Evolutionary conservation across 2,329 filamentous ascomycete species (phyloP), one percentile per base, ranked within the genome.

Genomic region (Neofusicoccum kwambonambiense): DNA sequence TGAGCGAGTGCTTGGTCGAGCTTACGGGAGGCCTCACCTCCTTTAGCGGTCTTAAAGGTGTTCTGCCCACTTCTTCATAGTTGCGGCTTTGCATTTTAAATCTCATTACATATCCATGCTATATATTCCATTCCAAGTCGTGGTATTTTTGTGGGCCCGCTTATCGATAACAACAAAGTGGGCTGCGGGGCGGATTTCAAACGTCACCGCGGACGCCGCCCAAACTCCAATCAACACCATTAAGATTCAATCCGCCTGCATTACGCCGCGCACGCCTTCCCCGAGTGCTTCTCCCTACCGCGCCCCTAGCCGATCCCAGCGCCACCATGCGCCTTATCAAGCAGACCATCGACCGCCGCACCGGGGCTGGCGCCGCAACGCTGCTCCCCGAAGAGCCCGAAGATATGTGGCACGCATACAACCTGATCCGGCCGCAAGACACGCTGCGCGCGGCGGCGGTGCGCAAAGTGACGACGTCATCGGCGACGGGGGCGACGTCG

Each of bases 331-430:
- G 85, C 65, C 81, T 91, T 49, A 83, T 90, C 70, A 90, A 88
- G 74, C 85, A 87, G 66, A 83, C 84, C 66, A 88, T 91, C 68
- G 87, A 90, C 65, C 69, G 73, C 70, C 84, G 84, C 66, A 84
- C 88, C 76, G 88, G 87, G 77, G 86, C 86, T 1, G 89, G 89
- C 35, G 82, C 80, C 37, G 87, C 89, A 62, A 89, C 87, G 5
- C 80, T 92, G 62, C 83, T 87, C 66, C 89, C 89, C 2, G 88
- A 91, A 76, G 89, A 91, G 75, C 87, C 89, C 58, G 89, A 91
- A 78, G 89, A 92, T 70, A 91, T 92, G 89, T 92, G 89, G 89
- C 89, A 91, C 73, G 86, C 87, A 68, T 91, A 89, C 81, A 91
- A 92, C 76, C 83, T 92, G 45, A 89, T 91, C 72, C 84, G 87